Conservation (phyloP, 2,329 filamentous ascomycete species). For the Cercospora sp. region DNA sequence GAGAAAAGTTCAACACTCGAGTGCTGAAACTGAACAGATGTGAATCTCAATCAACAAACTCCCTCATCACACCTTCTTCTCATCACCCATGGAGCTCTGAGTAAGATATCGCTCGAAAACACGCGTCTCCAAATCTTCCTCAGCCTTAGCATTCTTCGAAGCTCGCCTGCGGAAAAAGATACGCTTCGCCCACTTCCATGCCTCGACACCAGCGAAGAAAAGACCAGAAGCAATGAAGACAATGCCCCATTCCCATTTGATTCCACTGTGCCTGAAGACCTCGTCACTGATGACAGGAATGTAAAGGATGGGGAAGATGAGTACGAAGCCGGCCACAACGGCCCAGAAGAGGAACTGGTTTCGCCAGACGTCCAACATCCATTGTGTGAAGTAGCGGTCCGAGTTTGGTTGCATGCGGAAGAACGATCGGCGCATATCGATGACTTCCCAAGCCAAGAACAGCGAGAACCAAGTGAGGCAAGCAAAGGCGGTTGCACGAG, state of each 20-base stretch:
- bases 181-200: slow-evolving; percentile 69
- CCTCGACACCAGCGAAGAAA: slow-evolving; percentile 65
- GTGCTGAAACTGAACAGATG: neutral
- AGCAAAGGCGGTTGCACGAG: slow-evolving; percentile 71
- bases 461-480: slow-evolving; percentile 75
- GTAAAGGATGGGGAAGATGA: slow-evolving; percentile 56
- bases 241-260: slow-evolving; percentile 70
- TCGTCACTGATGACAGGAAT: slow-evolving; percentile 66
- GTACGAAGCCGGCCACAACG: slow-evolving; percentile 47
- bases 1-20: neutral
- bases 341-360: slow-evolving; percentile 64
- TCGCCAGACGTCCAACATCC: slow-evolving; percentile 67
- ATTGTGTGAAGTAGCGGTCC: slow-evolving; percentile 64
- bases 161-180: slow-evolving; percentile 28
- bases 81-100: slow-evolving; percentile 24
- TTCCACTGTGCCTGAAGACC: slow-evolving; percentile 67
- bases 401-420: slow-evolving; percentile 70
- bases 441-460: slow-evolving; percentile 77
- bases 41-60: neutral
- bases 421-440: slow-evolving; percentile 70
- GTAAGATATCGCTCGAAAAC: slow-evolving; percentile 33
- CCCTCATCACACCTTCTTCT: slow-evolving; percentile 20
- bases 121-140: slow-evolving; percentile 27
- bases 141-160: slow-evolving; percentile 16
- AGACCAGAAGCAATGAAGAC: slow-evolving; percentile 50